phyloP scores from a whole-genome alignment of 345 rosid genomes.

The Rhizophora mangle region DNA sequence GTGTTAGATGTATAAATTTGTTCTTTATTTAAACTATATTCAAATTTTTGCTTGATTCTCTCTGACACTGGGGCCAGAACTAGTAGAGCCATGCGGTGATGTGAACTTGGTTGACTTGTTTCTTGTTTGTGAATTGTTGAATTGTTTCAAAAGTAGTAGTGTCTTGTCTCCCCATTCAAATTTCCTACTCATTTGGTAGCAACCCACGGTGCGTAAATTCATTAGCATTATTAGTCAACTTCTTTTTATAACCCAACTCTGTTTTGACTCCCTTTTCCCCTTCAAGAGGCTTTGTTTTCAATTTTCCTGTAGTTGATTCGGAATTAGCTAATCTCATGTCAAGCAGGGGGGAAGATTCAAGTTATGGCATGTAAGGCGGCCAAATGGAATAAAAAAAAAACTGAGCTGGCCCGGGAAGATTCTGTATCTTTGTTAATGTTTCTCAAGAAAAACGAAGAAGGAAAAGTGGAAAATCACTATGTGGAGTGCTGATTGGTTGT shows the following conservation, averaged over 20 bases:
- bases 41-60: too few relatives aligned
- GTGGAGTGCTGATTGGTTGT: slow-evolving; percentile 14
- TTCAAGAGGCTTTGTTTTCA: not conserved
- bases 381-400: not conserved
- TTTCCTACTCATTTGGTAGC: slow-evolving; percentile 46
- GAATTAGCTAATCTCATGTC: not conserved
- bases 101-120: slow-evolving; percentile 12
- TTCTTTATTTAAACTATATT: too few relatives aligned
- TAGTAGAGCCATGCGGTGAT: slow-evolving; percentile 2
- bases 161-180: slow-evolving; percentile 13
- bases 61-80: slow-evolving; percentile 16
- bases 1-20: too few relatives aligned
- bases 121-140: not conserved
- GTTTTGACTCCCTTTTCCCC: slow-evolving; percentile 28
- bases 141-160: slow-evolving; percentile 1
- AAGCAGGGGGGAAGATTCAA: not conserved
- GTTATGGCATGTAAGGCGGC: slow-evolving; percentile 2
- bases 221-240: slow-evolving; percentile 31
- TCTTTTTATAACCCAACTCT: slow-evolving; percentile 25
- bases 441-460: slow-evolving; percentile 1
- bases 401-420: slow-evolving; percentile 8
- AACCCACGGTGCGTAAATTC: slow-evolving; percentile 18
- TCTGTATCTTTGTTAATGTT: slow-evolving; percentile 1
- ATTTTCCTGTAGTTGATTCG: slow-evolving; percentile 6
- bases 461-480: slow-evolving; percentile 11